phyloP scores from a whole-genome alignment of 2,329 filamentous ascomycete species.

The Talaromyces amestolkiae region DNA sequence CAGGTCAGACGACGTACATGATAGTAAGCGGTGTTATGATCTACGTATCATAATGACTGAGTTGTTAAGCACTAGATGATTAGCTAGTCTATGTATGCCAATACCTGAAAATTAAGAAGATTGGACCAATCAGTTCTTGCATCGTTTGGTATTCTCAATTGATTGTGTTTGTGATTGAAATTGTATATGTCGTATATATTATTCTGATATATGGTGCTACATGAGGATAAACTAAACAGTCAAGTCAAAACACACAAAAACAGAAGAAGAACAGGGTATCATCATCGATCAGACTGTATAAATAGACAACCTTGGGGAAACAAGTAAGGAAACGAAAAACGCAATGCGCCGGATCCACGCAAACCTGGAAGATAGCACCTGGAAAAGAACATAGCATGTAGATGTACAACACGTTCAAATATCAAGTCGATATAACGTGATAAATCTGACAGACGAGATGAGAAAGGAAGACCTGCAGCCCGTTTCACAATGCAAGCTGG shows the following conservation, averaged over 20 bases:
- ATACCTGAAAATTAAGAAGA: background rate
- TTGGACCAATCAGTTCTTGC: background rate
- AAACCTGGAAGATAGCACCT: background rate
- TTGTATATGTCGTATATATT: background rate
- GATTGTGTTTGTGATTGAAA: background rate
- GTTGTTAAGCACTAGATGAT: background rate
- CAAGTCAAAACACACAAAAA: background rate
- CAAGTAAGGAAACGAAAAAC: background rate
- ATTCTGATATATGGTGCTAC: background rate
- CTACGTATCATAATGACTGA: background rate
- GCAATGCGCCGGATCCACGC: background rate
- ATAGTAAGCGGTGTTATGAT: background rate
- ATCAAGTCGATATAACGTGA: background rate
- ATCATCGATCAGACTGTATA: constrained; percentile 4
- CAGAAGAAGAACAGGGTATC: background rate
- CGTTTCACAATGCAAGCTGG: background rate
- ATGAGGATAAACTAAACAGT: background rate
- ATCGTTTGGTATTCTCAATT: background rate
- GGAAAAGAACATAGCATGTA: constrained; percentile 2
- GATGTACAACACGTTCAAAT: background rate
- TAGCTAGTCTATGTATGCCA: background rate
- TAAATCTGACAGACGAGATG: background rate
- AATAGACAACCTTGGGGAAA: background rate
- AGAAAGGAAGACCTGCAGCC: constrained; percentile 6
- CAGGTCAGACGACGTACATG: background rate